These are phyloP conservation scores for Trametes polyzona DNA, from an alignment of 1,284 basidiomycete genomes.

Conservation along the genomic window DNA sequence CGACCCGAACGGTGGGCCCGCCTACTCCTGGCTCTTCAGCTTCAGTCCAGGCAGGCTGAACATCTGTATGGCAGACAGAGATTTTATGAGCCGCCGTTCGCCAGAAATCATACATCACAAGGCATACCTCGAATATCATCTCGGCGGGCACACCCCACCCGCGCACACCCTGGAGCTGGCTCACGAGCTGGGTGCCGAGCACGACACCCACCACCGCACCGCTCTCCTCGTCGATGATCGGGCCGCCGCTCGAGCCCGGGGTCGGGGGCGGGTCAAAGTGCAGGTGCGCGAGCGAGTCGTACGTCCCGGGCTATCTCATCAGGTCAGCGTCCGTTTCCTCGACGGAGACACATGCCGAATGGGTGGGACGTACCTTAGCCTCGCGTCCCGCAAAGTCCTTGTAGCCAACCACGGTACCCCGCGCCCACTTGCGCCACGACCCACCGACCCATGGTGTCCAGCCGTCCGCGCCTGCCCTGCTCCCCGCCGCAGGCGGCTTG, in stretches of 20 bases:
- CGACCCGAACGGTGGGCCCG: too few relatives aligned
- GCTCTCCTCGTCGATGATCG: constrained; percentile 65
- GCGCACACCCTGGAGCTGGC: constrained; percentile 55
- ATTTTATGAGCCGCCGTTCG: too few relatives aligned
- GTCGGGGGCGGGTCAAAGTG: constrained; percentile 62
- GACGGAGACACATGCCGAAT: too few relatives aligned
- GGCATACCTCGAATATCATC: constrained; percentile 64
- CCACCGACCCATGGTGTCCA: constrained; percentile 59
- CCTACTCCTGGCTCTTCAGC: constrained; percentile 25
- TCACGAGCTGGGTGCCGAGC: constrained; percentile 64
- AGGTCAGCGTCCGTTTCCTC: too few relatives aligned
- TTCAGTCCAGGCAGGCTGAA: constrained; percentile 47
- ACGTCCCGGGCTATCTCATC: constrained; percentile 78
- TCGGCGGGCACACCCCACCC: constrained; percentile 77
- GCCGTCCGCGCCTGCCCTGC: constrained; percentile 41
- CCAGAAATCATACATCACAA: too few relatives aligned
- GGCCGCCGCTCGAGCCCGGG: constrained; percentile 73
- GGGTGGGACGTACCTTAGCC: constrained; percentile 48
- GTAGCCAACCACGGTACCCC: constrained; percentile 58
- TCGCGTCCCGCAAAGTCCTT: constrained; percentile 61
- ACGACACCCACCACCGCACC: constrained; percentile 75
- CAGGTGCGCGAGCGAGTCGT: constrained; percentile 67
- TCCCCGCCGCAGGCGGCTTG: constrained; percentile 35
- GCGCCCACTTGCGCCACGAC: constrained; percentile 58
- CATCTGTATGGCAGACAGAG: too few relatives aligned